Evolutionary conservation across 1,284 basidiomycete species (phyloP), one percentile per base, ranked within the genome.

Genomic region (Xerocomus minutiporus): DNA sequence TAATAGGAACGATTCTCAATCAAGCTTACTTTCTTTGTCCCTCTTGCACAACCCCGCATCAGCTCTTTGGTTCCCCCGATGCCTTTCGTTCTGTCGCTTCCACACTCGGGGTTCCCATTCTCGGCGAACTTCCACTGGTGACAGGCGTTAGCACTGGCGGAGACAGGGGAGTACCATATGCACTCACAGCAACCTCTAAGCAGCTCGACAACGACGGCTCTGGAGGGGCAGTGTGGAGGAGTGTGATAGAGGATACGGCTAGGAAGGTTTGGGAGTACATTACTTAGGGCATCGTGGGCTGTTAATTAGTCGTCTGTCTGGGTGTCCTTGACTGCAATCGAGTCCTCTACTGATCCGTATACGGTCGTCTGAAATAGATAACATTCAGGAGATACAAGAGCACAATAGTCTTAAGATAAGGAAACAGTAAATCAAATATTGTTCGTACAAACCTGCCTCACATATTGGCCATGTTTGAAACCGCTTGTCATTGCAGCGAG

Each of bases 21-120:
- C 91, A 97, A 76, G 83, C 93, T 0, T 84, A 93, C 69, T 97
- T 89, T 68, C 75, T 87, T n/a, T 95, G 93, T 62, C 80, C 88
- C 0, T 80, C 82, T 5, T 97, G 93, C 61, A 73, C 78, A 1
- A 78, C 78, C 0, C 75, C 75, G 0, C 91, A 94, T 58, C 76
- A 89, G 60, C 75, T 97, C 11, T 98, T 94, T 59, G 96, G 95
- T 41, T 73, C 81, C 8, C 76, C 88, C 0, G 75, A 77, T 8
- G 71, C 75, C 12, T 95, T 97, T 71, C 77, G 78, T 23, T 66
- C 73, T 6, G 81, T 86, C 0, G 89, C 93, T 0, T 55, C 68
- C 1, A 77, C 79, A 2, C 77, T 94, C 1, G 73, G 74, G 0
- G 73, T 91, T 8, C 74, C 83, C 12, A 73, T 97, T 0, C 78